Conservation (phyloP, 1,284 basidiomycete species). For the Laetiporus sulphureus region DNA sequence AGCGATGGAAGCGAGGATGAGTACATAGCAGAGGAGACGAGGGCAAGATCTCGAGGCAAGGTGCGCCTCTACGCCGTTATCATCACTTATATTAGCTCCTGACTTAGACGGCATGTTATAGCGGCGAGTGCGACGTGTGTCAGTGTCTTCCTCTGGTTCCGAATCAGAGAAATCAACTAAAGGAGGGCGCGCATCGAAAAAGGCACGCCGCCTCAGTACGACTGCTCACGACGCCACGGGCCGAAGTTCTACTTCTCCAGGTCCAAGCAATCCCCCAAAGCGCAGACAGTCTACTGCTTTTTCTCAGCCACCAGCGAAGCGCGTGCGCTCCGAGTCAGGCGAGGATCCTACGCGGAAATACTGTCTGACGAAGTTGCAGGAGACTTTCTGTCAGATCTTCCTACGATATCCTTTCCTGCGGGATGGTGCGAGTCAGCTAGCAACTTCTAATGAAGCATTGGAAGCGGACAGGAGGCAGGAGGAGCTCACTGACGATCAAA, state of each 20-base stretch:
- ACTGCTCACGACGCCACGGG: conserved; percentile 9
- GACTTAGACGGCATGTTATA: conserved; percentile 1
- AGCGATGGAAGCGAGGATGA: conserved; percentile 62
- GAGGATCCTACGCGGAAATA: conserved; percentile 75
- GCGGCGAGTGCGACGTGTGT: conserved; percentile 18
- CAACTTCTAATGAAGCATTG: conserved; percentile 12
- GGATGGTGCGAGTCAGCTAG: conserved; percentile 33
- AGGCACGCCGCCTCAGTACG: conserved; percentile 13
- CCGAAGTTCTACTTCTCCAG: conserved; percentile 17
- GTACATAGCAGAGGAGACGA: conserved; percentile 45
- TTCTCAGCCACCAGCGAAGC: conserved; percentile 28
- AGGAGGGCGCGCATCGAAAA: conserved; percentile 13
- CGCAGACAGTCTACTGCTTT: conserved; percentile 36
- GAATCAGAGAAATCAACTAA: conserved; percentile 15
- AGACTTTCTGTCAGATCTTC: conserved; percentile 63
- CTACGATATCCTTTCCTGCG: conserved; percentile 49
- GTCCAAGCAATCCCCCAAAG: conserved; percentile 26
- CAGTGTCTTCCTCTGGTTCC: conserved; percentile 37
- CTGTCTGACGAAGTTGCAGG: conserved; percentile 65
- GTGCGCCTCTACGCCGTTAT: conserved; percentile 28
- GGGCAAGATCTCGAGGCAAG: conserved; percentile 32
- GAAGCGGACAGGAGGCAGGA: conserved; percentile 21
- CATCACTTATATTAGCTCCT: neutral
- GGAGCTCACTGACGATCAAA: conserved; percentile 52
- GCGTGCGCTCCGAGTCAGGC: conserved; percentile 32